Base-by-base conservation (phyloP, 1,284 basidiomycete genomes). In the Pseudozyma tsukubaensis region DNA sequence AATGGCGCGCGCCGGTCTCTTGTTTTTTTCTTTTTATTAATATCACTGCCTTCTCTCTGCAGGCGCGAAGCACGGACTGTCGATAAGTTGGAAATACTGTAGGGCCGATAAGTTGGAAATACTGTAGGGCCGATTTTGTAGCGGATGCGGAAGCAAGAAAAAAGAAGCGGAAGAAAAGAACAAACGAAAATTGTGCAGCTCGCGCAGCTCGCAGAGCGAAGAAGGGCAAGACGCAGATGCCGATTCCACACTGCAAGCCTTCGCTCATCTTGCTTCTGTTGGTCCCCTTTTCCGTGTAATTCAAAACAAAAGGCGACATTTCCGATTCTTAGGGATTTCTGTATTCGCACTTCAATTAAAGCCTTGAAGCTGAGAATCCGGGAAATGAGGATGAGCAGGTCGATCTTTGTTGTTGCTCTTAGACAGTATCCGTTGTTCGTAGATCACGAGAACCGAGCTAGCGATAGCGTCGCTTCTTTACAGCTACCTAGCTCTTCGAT, bases 211-310 rank as follows among this genome's bases (percentile, higher is more conserved):
- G 37, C 21, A 45, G 4, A 3, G 21, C 44, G n/a, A n/a, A 29
- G 24, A 29, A 6, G 6, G 24, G 32, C 9, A 50, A 37, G 24
- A 37, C 24, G 54, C 54, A 57, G 54, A 49, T 57, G 54, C 54
- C 54, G 54, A 55, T 56, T 32, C 50, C 19, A 39, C 1, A 18
- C 44, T 45, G 44, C 44, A 45, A 12, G 16, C 24, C 44, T 56
- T 35, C 54, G 35, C 43, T 48, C 35, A 56, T 56, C 54, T 29
- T 40, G 54, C 54, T 45, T 48, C 11, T 35, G 8, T 19, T 34
- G 9, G 43, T 35, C 4, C 4, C 4, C 6, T 44, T 44, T 34
- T 43, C 18, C 12, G n/a, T 32, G 12, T 32, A 14, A 42, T 21
- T 42, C 35, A 39, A 39, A 39, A 39, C 11, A 12, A 39, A 39